Evolutionary conservation across 306 rosid species (phyloP), one percentile per base, ranked within the genome.

Genomic region (Dicorynia guianensis): DNA sequence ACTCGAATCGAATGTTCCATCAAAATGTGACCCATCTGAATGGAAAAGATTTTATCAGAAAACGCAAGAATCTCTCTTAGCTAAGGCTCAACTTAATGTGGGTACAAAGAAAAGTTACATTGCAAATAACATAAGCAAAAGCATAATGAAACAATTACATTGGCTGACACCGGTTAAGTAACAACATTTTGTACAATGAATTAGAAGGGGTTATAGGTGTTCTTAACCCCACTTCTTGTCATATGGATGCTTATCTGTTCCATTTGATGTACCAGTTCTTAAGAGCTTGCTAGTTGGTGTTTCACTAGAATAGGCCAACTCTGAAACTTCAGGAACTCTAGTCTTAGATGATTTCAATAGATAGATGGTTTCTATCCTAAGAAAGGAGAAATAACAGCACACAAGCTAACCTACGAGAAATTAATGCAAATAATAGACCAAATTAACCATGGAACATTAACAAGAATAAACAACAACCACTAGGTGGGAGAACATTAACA

Each of bases 1-100:
- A 95, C 80, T 61, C 92, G 93, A 79, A 92, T 87, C 98, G 97
- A 92, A 71, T 87, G 97, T 72, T 95, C 97, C 17, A 88, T 86
- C 72, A 95, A 91, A 71, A 90, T 61, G 71, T 77, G 84, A 79
- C 76, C 80, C 93, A 89, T 89, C 98, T 90, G 85, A 81, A 82
- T 72, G 70, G 72, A 74, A 77, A 57, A 73, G 18, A 77, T 47
- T 25, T 48, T 57, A 74, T 72, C 74, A 81, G 78, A 73, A 58
- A 67, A 67, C 42, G 63, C 71, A 69, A 39, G 36, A 50, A 72
- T 67, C 54, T 13, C 8, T 76, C 66, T 18, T 44, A 67, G n/a
- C 50, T 25, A 60, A 8, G 61, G 12, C 75, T 57, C 75, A 40
- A 71, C 13, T 6, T 46, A 19, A 69, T 8, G 72, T 20, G 35